phyloP scores from a whole-genome alignment of 148 eudicot genomes.

The Rhododendron vialii region DNA sequence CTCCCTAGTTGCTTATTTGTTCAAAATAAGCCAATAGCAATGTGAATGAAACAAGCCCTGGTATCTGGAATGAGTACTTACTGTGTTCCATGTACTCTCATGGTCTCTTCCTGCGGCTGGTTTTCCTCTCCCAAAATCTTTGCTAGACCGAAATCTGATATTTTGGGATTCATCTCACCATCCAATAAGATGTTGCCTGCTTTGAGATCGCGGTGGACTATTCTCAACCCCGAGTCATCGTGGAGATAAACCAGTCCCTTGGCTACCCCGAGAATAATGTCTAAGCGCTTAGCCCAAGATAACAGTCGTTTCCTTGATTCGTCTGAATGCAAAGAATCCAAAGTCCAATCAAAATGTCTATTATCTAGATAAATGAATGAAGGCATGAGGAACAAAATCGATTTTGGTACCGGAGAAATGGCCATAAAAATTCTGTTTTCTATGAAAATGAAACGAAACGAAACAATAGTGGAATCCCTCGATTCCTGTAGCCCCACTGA shows the following conservation, averaged over 20 bases:
- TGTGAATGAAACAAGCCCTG: background rate
- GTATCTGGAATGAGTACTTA: background rate
- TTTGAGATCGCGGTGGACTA: slow-evolving; percentile 25
- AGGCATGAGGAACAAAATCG: background rate
- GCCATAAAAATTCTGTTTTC: background rate
- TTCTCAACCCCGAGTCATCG: slow-evolving; percentile 19
- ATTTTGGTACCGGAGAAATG: background rate
- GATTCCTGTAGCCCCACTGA: background rate
- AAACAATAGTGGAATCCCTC: background rate
- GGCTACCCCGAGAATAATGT: slow-evolving; percentile 21
- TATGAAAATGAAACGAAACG: background rate
- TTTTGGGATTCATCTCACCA: slow-evolving; percentile 23
- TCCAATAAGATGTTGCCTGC: slow-evolving; percentile 23
- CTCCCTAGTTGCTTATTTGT: background rate
- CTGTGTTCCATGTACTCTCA: slow-evolving; percentile 18
- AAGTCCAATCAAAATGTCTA: background rate
- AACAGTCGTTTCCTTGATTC: slow-evolving; percentile 16
- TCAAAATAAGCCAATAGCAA: background rate
- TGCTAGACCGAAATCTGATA: slow-evolving; percentile 26
- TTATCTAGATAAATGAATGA: background rate
- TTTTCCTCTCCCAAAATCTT: slow-evolving; percentile 15
- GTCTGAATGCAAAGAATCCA: background rate
- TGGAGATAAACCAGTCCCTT: slow-evolving; percentile 24
- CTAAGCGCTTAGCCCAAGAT: slow-evolving; percentile 14
- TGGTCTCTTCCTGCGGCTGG: background rate